phyloP scores from a whole-genome alignment of 2,329 filamentous ascomycete genomes.

The Aspergillus texensis region DNA sequence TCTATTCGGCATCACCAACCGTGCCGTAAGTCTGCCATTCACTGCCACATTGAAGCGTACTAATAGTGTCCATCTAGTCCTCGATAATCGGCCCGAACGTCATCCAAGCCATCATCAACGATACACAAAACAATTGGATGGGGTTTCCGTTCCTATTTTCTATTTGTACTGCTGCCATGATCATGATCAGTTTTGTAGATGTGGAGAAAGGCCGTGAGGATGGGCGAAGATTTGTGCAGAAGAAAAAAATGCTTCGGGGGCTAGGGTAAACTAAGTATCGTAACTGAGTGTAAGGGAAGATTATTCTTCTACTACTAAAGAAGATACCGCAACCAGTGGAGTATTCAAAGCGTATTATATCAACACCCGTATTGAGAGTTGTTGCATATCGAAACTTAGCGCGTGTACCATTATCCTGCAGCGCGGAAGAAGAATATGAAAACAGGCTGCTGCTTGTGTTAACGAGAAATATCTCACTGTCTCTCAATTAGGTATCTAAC shows the following conservation, averaged over 20 bases:
- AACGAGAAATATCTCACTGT: not conserved
- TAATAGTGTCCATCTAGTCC: conserved; percentile 29
- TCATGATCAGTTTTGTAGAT: conserved; percentile 44
- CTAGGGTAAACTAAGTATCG: conserved; percentile 12
- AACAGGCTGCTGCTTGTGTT: not conserved
- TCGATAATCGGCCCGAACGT: conserved; percentile 49
- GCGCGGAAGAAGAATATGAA: not conserved
- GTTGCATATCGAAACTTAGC: not conserved
- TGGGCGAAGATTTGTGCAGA: conserved; percentile 40
- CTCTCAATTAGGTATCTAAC: not conserved
- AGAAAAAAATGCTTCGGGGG: conserved; percentile 34
- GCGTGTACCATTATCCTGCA: not conserved
- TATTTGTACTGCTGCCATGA: conserved; percentile 40
- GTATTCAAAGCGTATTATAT: not conserved
- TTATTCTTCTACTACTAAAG: not conserved
- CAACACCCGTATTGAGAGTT: not conserved
- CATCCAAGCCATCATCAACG: conserved; percentile 48
- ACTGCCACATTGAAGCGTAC: not conserved
- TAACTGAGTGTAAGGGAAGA: not conserved
- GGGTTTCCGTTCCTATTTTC: conserved; percentile 48
- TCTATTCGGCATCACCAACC: conserved; percentile 48
- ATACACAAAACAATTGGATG: conserved; percentile 47
- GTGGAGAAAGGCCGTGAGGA: conserved; percentile 46
- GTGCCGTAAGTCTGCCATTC: conserved; percentile 36
- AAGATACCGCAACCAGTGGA: not conserved